phyloP scores from a whole-genome alignment of 305 asterid genomes.

The Fraxinus nigra region DNA sequence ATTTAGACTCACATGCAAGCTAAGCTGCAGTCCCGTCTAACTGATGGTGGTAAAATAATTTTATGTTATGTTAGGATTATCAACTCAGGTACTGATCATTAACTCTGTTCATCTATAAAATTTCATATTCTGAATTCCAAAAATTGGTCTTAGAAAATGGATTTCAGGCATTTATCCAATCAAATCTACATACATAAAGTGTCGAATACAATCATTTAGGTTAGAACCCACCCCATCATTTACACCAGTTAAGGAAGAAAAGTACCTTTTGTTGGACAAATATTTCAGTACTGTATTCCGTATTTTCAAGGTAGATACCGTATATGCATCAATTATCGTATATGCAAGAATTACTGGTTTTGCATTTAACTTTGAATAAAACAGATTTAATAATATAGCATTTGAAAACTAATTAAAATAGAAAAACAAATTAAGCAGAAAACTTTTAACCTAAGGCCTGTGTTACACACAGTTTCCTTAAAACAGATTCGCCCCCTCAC shows the following conservation, averaged over 20 bases:
- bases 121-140: not conserved
- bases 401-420: too few relatives aligned
- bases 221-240: constrained; percentile 8
- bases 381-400: too few relatives aligned
- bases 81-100: not conserved
- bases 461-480: too few relatives aligned
- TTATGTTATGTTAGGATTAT: not conserved
- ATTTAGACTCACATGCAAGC: not conserved
- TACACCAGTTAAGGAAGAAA: constrained; percentile 11
- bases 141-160: not conserved
- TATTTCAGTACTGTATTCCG: too few relatives aligned
- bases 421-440: too few relatives aligned
- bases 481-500: too few relatives aligned
- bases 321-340: too few relatives aligned
- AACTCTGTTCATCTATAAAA: not conserved
- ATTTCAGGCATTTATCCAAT: not conserved
- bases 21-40: not conserved
- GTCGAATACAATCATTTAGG: not conserved
- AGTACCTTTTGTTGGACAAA: constrained; percentile 50
- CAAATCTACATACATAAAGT: not conserved
- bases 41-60: not conserved
- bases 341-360: too few relatives aligned
- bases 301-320: too few relatives aligned
- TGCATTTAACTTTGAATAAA: too few relatives aligned
- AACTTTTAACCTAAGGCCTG: too few relatives aligned